A percentile compares a stretch with the other conserved stretches of the same genome.
Conservation (phyloP, 805 yeast genomes). For the Barnettozyma siamensis region DNA sequence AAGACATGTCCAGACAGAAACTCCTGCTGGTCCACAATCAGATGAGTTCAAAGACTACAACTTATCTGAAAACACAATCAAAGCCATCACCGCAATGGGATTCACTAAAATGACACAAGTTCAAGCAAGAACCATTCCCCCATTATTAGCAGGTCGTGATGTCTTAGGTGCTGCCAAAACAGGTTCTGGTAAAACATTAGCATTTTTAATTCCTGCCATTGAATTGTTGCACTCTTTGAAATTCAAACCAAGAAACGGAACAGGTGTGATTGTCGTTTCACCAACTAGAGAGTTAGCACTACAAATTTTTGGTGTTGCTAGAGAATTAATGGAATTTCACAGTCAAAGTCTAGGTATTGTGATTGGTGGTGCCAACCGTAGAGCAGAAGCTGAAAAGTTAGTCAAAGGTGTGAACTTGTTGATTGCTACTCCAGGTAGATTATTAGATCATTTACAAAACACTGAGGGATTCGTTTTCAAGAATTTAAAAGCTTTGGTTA, state of each 20-base stretch:
- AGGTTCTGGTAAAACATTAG: conserved; percentile 97
- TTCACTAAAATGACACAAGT: conserved; percentile 89
- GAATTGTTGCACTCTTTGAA: conserved; percentile 85
- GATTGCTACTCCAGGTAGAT: conserved; percentile 96
- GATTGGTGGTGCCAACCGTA: conserved; percentile 96
- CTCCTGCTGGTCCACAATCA: conserved; percentile 13
- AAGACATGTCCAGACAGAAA: conserved; percentile 10
- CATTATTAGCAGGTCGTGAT: conserved; percentile 92
- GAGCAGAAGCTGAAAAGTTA: conserved; percentile 95
- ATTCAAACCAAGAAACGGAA: conserved; percentile 97
- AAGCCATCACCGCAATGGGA: conserved; percentile 84
- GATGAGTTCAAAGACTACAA: conserved; percentile 44
- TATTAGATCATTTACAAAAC: conserved; percentile 93
- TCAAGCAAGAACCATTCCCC: conserved; percentile 94
- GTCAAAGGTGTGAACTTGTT: conserved; percentile 89
- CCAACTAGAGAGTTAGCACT: conserved; percentile 98
- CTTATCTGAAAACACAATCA: conserved; percentile 74
- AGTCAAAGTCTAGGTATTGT: conserved; percentile 94
- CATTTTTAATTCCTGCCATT: conserved; percentile 92
- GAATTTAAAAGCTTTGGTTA: conserved; percentile 87
- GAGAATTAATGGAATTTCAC: conserved; percentile 79
- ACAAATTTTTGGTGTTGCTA: conserved; percentile 96
- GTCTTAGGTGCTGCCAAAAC: conserved; percentile 99
- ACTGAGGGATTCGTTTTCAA: conserved; percentile 91
- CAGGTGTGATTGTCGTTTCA: conserved; percentile 92